Percentiles rank a stretch among this genome's conserved stretches.
These are phyloP conservation scores for Diaporthe sp. DNA, from an alignment of 2,329 filamentous ascomycete species.

Conservation along the genomic window DNA sequence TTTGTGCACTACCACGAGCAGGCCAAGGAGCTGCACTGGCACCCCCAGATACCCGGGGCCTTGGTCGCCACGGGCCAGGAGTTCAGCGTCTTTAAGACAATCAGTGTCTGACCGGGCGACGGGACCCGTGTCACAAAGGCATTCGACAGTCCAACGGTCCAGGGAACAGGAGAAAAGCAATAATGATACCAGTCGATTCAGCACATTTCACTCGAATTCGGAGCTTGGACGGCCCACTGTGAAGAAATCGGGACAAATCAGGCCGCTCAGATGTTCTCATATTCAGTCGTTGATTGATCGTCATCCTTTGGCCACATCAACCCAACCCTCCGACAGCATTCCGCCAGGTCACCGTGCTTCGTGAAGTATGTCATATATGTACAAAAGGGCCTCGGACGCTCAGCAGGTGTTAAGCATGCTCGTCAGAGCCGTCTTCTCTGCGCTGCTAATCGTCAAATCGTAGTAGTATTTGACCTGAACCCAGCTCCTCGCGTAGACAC, in stretches of 20 bases:
- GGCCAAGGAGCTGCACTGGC: constrained; percentile 97
- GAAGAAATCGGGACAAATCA: background rate
- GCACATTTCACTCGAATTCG: background rate
- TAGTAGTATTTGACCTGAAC: constrained; percentile 84
- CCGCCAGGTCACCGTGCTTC: background rate
- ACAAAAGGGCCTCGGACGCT: background rate
- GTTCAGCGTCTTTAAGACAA: constrained; percentile 89
- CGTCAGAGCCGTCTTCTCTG: constrained; percentile 78
- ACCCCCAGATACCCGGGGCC: constrained; percentile 92
- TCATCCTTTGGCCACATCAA: background rate
- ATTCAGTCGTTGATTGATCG: background rate
- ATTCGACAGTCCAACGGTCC: background rate
- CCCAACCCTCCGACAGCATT: background rate
- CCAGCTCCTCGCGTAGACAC: constrained; percentile 84
- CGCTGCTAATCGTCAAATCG: constrained; percentile 74
- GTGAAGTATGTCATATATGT: background rate
- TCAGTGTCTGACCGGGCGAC: constrained; percentile 73
- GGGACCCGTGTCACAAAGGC: background rate
- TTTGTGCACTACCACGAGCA: constrained; percentile 98
- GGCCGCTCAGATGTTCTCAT: background rate
- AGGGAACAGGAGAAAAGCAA: background rate
- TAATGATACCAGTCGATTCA: constrained; percentile 28
- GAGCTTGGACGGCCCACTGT: background rate
- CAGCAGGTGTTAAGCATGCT: constrained; percentile 77
- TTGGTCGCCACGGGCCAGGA: constrained; percentile 91